phyloP scores from a whole-genome alignment of 371 early-diverging fungal genomes.

The Nosema granulosis region DNA sequence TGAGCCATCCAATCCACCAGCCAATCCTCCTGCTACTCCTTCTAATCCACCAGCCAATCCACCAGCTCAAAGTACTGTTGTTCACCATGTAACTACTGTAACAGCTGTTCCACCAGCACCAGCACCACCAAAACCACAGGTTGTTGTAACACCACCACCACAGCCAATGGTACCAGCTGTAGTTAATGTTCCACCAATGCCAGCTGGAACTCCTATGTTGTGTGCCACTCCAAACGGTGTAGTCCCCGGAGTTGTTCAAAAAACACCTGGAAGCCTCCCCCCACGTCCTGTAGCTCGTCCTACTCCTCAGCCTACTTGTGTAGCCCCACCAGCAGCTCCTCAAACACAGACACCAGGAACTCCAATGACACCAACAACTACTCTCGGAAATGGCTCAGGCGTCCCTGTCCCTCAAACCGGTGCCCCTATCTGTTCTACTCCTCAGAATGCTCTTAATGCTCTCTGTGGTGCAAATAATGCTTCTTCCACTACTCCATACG shows the following conservation, averaged over 20 bases:
- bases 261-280: background rate
- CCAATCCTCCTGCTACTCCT: background rate
- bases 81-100: background rate
- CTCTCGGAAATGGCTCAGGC: background rate
- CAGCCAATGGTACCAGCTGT: background rate
- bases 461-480: constrained; percentile 7
- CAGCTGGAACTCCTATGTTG: background rate
- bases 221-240: background rate
- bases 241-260: background rate
- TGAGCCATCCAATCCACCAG: background rate
- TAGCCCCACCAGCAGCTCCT: background rate
- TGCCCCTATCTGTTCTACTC: background rate
- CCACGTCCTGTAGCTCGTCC: background rate
- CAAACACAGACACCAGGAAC: background rate
- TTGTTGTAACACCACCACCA: background rate
- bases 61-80: background rate
- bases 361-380: background rate
- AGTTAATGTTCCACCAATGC: background rate
- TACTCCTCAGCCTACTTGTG: no score
- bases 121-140: background rate
- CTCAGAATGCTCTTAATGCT: background rate
- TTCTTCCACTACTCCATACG: background rate
- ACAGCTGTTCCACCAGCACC: background rate
- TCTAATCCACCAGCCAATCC: background rate
- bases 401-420: background rate